phyloP scores from a whole-genome alignment of 2,329 filamentous ascomycete species.

The Fusarium chaquense region DNA sequence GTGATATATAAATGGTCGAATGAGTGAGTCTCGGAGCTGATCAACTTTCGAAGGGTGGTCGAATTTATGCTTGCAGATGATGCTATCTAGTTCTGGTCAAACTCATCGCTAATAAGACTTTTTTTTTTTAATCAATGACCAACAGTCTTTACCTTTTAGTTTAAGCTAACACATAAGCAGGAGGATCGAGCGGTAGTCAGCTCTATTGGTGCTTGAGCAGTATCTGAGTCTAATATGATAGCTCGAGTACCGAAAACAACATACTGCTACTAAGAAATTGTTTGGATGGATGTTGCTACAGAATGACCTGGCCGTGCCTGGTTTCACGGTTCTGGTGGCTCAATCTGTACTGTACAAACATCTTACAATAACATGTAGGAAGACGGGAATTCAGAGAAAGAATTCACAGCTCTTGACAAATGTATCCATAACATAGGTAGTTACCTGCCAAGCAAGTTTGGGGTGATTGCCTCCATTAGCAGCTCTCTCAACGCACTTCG shows the following conservation, averaged over 20 bases:
- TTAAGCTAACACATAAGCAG: not conserved
- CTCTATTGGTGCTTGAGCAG: not conserved
- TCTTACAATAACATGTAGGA: not conserved
- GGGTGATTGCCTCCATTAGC: slow-evolving; percentile 21
- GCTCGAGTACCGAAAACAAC: not conserved
- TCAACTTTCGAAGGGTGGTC: not conserved
- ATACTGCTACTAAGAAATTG: not conserved
- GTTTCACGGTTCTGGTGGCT: not conserved
- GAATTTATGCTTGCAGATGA: not conserved
- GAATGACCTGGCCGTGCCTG: not conserved
- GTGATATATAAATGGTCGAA: not conserved
- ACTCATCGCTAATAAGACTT: not conserved
- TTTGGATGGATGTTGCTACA: not conserved
- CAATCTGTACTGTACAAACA: not conserved
- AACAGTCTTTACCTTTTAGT: not conserved
- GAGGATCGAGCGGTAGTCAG: not conserved
- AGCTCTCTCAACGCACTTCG: not conserved
- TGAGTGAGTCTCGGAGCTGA: not conserved
- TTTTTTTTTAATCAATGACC: not conserved
- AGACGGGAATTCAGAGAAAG: slow-evolving; percentile 1
- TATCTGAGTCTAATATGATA: not conserved
- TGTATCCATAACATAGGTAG: not conserved
- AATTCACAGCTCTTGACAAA: slow-evolving; percentile 3
- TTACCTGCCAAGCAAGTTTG: not conserved
- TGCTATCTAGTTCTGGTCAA: not conserved